phyloP scores from a whole-genome alignment of 441 rosid genomes.

The Pelargonium australe region DNA sequence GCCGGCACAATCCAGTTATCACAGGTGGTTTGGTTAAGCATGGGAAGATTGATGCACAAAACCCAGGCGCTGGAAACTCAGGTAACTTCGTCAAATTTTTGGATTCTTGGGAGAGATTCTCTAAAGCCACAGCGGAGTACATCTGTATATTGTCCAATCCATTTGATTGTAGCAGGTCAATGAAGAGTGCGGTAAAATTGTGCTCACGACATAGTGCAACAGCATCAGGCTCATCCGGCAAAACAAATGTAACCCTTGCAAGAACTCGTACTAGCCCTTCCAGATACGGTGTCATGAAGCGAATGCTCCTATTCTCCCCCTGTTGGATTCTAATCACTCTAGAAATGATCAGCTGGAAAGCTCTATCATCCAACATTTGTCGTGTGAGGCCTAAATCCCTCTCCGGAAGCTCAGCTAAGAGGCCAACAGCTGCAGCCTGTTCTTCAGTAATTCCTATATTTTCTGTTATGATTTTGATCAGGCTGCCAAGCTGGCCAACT shows the following conservation, averaged over 20 bases:
- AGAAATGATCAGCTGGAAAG: conserved; percentile 50
- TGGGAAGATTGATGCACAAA: conserved; percentile 58
- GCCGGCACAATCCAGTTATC: conserved; percentile 64
- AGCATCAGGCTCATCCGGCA: conserved; percentile 58
- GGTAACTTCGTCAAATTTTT: conserved; percentile 57
- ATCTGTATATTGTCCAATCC: conserved; percentile 77
- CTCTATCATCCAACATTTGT: conserved; percentile 67
- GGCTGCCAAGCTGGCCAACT: conserved; percentile 74
- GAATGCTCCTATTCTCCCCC: conserved; percentile 68
- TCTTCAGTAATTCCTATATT: conserved; percentile 68
- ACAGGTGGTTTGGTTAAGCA: conserved; percentile 64
- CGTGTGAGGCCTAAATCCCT: conserved; percentile 75
- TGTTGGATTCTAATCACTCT: conserved; percentile 58
- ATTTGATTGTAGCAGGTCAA: conserved; percentile 66
- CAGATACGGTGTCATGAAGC: conserved; percentile 64
- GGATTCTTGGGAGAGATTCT: conserved; percentile 76
- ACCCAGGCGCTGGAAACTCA: conserved; percentile 51
- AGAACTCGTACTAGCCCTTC: conserved; percentile 89
- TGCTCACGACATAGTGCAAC: conserved; percentile 58
- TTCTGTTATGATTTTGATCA: conserved; percentile 65
- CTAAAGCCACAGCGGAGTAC: conserved; percentile 85
- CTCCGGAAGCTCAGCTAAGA: conserved; percentile 88
- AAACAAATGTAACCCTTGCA: conserved; percentile 68
- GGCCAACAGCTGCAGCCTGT: conserved; percentile 87
- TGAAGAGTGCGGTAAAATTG: conserved; percentile 57